phyloP scores from a whole-genome alignment of 495 filamentous ascomycete genomes.

The Aspergillus indologenus region DNA sequence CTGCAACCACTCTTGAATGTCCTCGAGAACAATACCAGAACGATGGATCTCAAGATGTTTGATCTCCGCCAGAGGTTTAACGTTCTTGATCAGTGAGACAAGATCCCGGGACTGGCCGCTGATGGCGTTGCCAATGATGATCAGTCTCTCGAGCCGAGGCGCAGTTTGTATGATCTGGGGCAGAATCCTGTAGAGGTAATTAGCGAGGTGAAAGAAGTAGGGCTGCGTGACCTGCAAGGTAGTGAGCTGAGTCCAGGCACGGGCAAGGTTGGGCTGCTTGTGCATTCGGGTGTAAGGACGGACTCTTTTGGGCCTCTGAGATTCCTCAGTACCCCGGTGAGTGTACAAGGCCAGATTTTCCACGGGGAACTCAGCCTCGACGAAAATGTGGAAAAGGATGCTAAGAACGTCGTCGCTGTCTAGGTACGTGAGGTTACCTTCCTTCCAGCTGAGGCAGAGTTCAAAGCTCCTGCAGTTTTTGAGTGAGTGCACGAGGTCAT shows the following conservation, averaged over 20 bases:
- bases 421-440: not conserved
- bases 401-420: not conserved
- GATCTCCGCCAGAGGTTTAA: not conserved
- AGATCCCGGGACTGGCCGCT: not conserved
- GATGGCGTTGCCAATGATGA: not conserved
- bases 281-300: not conserved
- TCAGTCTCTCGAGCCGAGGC: not conserved
- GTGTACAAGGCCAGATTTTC: not conserved
- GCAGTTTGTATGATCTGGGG: not conserved
- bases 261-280: not conserved
- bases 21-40: not conserved
- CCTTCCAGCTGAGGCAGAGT: not conserved
- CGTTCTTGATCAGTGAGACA: not conserved
- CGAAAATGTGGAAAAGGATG: not conserved
- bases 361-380: not conserved
- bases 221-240: not conserved
- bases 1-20: not conserved
- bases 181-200: not conserved
- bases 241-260: not conserved
- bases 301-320: not conserved
- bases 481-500: not conserved
- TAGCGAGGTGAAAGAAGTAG: not conserved
- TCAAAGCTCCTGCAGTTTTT: constrained; percentile 1
- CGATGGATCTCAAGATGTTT: not conserved
- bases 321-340: not conserved